Percentiles rank a stretch among this genome's conserved stretches.
These are phyloP conservation scores for Crassisporium funariophilum DNA, from an alignment of 768 basidiomycete genomes.

Conservation along the genomic window DNA sequence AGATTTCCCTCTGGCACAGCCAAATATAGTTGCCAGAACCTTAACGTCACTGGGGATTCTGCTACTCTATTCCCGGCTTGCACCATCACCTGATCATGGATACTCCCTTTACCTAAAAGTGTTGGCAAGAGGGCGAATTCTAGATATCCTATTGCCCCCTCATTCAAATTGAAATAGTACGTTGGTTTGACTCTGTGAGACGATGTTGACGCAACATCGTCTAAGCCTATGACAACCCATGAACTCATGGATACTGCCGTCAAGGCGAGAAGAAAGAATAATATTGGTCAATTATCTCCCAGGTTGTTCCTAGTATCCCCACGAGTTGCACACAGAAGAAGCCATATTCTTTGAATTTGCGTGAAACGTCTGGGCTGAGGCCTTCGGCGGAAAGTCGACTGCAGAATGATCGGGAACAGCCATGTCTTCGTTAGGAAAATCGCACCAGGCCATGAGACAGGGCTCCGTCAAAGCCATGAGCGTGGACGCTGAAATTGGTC, in stretches of 20 bases:
- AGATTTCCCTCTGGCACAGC: constrained; percentile 46
- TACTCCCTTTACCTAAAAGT: background rate
- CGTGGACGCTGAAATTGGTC: constrained; percentile 39
- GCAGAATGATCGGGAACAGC: background rate
- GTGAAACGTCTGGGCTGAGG: background rate
- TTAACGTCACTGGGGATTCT: constrained; percentile 46
- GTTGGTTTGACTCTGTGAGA: too few relatives aligned
- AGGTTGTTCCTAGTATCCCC: background rate
- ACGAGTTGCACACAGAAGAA: background rate
- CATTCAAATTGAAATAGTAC: too few relatives aligned
- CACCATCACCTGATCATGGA: constrained; percentile 26
- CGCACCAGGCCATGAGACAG: constrained; percentile 42
- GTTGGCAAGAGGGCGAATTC: too few relatives aligned
- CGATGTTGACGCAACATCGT: too few relatives aligned
- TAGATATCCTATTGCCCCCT: too few relatives aligned
- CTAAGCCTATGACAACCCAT: too few relatives aligned
- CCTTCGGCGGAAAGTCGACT: background rate
- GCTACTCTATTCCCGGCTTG: constrained; percentile 46
- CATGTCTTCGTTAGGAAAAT: constrained; percentile 6
- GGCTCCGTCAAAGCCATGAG: constrained; percentile 47
- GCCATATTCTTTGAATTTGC: background rate
- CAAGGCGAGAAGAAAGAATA: too few relatives aligned
- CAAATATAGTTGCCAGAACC: constrained; percentile 54
- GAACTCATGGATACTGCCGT: too few relatives aligned
- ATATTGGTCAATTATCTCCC: too few relatives aligned